phyloP scores from a whole-genome alignment of 2,329 filamentous ascomycete genomes.

The Arthroderma uncinatum region DNA sequence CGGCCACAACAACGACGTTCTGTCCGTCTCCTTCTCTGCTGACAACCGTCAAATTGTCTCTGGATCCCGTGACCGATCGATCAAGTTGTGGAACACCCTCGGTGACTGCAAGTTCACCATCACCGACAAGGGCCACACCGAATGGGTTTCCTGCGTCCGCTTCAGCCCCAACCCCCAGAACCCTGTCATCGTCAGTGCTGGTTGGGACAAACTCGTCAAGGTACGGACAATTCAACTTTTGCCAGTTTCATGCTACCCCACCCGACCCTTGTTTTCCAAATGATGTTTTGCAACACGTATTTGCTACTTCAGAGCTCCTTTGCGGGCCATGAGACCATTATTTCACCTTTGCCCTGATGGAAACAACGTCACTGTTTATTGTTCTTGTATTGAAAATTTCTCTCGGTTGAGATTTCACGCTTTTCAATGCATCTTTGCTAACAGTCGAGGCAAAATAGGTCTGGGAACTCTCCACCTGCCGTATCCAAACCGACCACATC shows the following conservation, averaged over 20 bases:
- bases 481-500: slow-evolving; percentile 99
- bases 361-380: slow-evolving; percentile 15
- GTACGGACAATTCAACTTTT: slow-evolving; percentile 44
- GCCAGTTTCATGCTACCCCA: background rate
- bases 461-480: slow-evolving; percentile 98
- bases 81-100: slow-evolving; percentile 99
- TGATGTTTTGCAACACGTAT: slow-evolving; percentile 98
- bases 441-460: slow-evolving; percentile 48
- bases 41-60: slow-evolving; percentile 99
- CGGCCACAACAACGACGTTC: slow-evolving; percentile 98
- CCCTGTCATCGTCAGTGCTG: slow-evolving; percentile 96
- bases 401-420: background rate
- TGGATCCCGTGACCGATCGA: slow-evolving; percentile 92
- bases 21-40: slow-evolving; percentile 99
- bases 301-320: slow-evolving; percentile 99
- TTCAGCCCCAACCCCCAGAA: slow-evolving; percentile 99
- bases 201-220: slow-evolving; percentile 99
- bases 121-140: slow-evolving; percentile 99
- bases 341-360: slow-evolving; percentile 55
- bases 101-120: slow-evolving; percentile 99
- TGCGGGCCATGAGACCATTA: slow-evolving; percentile 90
- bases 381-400: background rate
- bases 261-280: slow-evolving; percentile 39
- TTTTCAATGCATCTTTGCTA: background rate
- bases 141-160: slow-evolving; percentile 98